Base-by-base conservation (phyloP, 345 rosid genomes). In the Eucalyptus tenuipes region DNA sequence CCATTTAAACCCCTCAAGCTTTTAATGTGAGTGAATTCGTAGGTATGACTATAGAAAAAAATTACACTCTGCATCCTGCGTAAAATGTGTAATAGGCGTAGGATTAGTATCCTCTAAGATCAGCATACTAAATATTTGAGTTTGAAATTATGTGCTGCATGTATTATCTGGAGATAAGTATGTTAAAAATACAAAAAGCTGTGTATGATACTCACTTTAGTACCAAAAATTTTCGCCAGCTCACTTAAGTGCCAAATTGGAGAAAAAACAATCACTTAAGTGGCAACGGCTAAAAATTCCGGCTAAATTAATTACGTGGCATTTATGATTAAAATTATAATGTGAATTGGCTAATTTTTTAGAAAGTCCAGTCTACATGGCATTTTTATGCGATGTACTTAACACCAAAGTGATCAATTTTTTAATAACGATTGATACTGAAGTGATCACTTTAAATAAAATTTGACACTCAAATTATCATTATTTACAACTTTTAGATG, bases 211-310 rank as follows among this genome's bases (percentile, higher is more conserved):
- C 25, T 52, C 5, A 20, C 1, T 52, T 52, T 52, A 52, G 5
- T 52, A 52, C 2, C 2, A 52, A 52, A 7, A 18, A 3, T 7
- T 52, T 18, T 52, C 1, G 0, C 0, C 0, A 0, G 2, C 10
- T 52, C 5, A 52, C 57, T 52, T 52, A 52, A 18, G 5, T 7
- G 5, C 2, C 1, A 52, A 52, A 52, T 52, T 0, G 2, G 4
- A 52, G 0, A 52, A 52, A 52, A 52, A 52, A 18, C 4, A 0
- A 52, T 52, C 25, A 52, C 1, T 52, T 0, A 52, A 52, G 57
- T 52, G 57, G 57, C 24, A 52, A 52, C 5, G 25, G 10, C 57
- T 8, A 20, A 4, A 52, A 52, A 52, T 52, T 52, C 0, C 25
- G 0, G 1, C 25, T 0, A 52, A 52, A 52, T 20, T 52, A 0